A percentile compares a stretch with the other conserved stretches of the same genome.
phyloP scores from a whole-genome alignment of 306 rosid genomes.

The Cucumis melo region DNA sequence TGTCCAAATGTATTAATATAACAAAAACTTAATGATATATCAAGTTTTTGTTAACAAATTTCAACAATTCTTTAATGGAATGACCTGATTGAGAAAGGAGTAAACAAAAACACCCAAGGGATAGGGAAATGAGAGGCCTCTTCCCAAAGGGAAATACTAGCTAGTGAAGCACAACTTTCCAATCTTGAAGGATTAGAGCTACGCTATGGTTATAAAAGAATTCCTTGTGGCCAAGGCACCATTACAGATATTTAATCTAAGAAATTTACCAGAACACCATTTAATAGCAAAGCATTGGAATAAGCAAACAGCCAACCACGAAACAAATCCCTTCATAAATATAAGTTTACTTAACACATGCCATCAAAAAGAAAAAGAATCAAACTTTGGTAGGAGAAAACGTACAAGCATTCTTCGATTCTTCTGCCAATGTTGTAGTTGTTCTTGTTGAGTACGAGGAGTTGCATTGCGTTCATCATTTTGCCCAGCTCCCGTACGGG shows the following conservation, averaged over 20 bases:
- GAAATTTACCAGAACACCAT: neutral
- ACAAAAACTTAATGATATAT: neutral
- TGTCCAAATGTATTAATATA: neutral
- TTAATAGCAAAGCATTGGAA: neutral
- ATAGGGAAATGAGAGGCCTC: too few relatives aligned
- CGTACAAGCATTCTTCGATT: constrained; percentile 93
- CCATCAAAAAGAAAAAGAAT: neutral
- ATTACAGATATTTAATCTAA: neutral
- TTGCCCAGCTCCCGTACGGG: constrained; percentile 39
- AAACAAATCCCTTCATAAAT: neutral
- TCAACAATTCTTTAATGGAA: too few relatives aligned
- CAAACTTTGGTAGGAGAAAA: neutral
- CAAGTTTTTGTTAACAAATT: neutral
- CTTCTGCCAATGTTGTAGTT: constrained; percentile 90
- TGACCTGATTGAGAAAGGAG: neutral
- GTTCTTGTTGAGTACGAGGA: constrained; percentile 93
- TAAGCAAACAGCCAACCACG: neutral
- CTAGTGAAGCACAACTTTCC: neutral
- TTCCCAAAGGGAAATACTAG: neutral
- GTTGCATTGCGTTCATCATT: constrained; percentile 39
- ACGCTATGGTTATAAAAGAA: neutral
- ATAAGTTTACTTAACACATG: neutral
- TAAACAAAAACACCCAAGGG: too few relatives aligned
- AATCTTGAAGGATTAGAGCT: neutral
- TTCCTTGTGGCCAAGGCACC: neutral